phyloP scores from a whole-genome alignment of 305 asterid species.

The Coffea humblotiana region DNA sequence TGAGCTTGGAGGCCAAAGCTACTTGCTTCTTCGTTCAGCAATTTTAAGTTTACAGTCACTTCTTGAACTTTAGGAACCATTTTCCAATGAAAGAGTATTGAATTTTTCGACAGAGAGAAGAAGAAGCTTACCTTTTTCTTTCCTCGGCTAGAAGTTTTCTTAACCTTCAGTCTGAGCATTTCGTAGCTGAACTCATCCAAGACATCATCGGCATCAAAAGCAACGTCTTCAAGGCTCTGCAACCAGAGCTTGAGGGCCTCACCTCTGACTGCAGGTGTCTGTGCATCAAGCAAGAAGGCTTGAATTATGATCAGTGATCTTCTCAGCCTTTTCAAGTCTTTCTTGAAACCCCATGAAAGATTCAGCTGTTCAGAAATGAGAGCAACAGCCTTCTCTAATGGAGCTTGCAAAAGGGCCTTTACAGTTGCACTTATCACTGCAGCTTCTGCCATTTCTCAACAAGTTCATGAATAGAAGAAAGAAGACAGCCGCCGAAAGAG shows the following conservation, averaged over 20 bases:
- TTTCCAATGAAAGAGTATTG: not conserved
- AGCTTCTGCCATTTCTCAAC: too few species aligned
- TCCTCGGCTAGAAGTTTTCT: not conserved
- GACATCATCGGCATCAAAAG: slow-evolving; percentile 22
- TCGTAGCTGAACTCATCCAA: slow-evolving; percentile 24
- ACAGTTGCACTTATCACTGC: too few species aligned
- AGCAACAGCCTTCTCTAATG: too few species aligned
- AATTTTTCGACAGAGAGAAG: not conserved
- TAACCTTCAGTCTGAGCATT: not conserved
- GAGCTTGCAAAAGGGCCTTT: too few species aligned
- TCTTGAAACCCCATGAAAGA: not conserved
- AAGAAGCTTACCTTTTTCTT: not conserved
- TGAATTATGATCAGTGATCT: slow-evolving; percentile 8
- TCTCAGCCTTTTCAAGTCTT: not conserved
- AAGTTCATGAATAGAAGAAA: too few species aligned
- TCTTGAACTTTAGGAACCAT: slow-evolving; percentile 21
- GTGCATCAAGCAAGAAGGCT: slow-evolving; percentile 12
- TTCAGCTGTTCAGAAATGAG: too few species aligned
- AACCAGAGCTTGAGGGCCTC: slow-evolving; percentile 15
- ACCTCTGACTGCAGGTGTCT: not conserved
- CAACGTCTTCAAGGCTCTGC: slow-evolving; percentile 17
- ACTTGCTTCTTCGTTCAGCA: slow-evolving; percentile 7
- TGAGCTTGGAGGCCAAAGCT: slow-evolving; percentile 2
- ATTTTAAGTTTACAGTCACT: slow-evolving; percentile 10
- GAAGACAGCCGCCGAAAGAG: too few species aligned